phyloP scores from a whole-genome alignment of 257 asterid species.

The Gynochthodes officinalis region DNA sequence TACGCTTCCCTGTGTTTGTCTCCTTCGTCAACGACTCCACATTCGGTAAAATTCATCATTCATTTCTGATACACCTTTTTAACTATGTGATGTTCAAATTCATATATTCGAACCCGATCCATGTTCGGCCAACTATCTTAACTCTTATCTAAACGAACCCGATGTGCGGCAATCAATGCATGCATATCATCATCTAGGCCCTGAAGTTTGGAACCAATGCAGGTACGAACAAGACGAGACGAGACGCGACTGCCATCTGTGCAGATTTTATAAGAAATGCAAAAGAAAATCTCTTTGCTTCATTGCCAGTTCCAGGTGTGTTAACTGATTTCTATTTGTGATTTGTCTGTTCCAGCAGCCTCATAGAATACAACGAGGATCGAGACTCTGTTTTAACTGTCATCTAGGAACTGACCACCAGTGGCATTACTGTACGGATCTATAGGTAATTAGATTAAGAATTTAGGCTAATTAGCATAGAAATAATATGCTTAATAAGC shows the following conservation, averaged over 20 bases:
- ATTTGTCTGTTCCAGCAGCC: no score
- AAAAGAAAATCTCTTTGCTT: no score
- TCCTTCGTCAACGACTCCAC: slow-evolving; percentile 9
- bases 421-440: slow-evolving; percentile 47
- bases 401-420: slow-evolving; percentile 45
- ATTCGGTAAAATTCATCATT: no score
- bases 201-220: slow-evolving; percentile 52
- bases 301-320: no score
- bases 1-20: slow-evolving; percentile 50
- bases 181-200: slow-evolving; percentile 40
- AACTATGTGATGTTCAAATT: no score
- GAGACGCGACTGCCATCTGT: no score
- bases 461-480: no score
- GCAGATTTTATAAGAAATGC: no score
- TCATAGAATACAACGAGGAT: background rate
- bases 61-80: no score
- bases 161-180: slow-evolving; percentile 54
- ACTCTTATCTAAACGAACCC: slow-evolving; percentile 37
- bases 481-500: no score
- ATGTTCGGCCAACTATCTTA: slow-evolving; percentile 36
- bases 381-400: slow-evolving; percentile 44
- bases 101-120: slow-evolving; percentile 53
- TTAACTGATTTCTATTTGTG: no score
- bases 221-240: no score
- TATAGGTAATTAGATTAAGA: background rate